Evolutionary conservation across 768 basidiomycete species (phyloP), one percentile per base, ranked within the genome.

Genomic region (Pulveroboletus sp.): DNA sequence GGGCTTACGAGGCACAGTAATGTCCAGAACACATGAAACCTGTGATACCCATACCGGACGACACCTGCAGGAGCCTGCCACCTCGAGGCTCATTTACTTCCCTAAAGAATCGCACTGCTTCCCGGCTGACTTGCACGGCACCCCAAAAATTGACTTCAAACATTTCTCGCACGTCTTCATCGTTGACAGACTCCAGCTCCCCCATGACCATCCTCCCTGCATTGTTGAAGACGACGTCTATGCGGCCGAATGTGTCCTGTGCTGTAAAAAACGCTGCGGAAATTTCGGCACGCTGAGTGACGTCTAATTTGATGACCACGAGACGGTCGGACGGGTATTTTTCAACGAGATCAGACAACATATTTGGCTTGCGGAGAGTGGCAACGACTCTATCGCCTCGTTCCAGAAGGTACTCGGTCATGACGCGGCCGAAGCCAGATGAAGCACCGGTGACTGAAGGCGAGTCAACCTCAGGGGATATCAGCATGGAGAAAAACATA

Each of bases 101-200:
- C 18, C 73, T 62, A 54, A 73, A 70, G 47, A 64, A 61, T 35
- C 50, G 47, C 36, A 74, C 55, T 0, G 71, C 69, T 37, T 63
- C 70, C 28, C 50, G 28, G 15, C 57, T 67, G 26, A 71, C 71
- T 30, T 56, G 52, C 0, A 50, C 48, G 26, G 66, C 62, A 12
- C 66, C 67, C 62, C 65, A 70, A 26, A 65, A 70, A 41, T 71
- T 62, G 32, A 71, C 64, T 15, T 75, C 74, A 37, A 78, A 74
- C 55, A 70, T 24, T 10, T 50, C 44, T 26, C 69, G 63, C 12
- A 69, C 72, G 3, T 62, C 61, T 8, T 58, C 55, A 2, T 70
- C 66, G 0, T 61, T 57, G 18, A 63, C 55, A 8, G 59, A 65
- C 56, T 76, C 76, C 28, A 71, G 43, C 46, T 76, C 72, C 31